A percentile compares a stretch with the other conserved stretches of the same genome.
Evolutionary conservation across 2,329 filamentous ascomycete species (phyloP).

Genomic region (Phialophora verrucosa): DNA sequence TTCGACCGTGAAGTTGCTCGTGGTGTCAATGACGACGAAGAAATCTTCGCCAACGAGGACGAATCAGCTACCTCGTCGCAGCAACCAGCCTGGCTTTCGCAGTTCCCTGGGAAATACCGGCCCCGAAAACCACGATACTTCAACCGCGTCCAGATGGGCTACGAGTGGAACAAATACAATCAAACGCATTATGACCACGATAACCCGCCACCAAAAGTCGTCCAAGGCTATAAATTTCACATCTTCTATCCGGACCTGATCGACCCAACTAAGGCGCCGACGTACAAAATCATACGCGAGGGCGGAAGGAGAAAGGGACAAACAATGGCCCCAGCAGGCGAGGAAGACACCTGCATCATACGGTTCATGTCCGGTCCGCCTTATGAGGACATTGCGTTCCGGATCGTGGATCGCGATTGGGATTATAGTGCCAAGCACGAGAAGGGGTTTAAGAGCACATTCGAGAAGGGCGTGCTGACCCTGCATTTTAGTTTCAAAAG

Average conservation of each 20-base stretch:
- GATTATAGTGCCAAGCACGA: constrained; percentile 97
- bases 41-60: constrained; percentile 90
- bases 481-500: constrained; percentile 99
- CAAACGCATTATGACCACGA: constrained; percentile 99
- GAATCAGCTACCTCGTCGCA: constrained; percentile 51
- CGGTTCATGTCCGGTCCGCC: constrained; percentile 93
- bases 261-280: constrained; percentile 91
- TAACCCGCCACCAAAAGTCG: constrained; percentile 95
- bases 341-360: constrained; percentile 96
- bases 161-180: constrained; percentile 99
- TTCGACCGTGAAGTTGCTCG: constrained; percentile 93
- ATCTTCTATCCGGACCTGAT: constrained; percentile 98
- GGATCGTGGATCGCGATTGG: constrained; percentile 98
- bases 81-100: constrained; percentile 58
- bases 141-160: constrained; percentile 97
- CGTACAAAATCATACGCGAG: constrained; percentile 93
- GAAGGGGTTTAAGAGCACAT: constrained; percentile 92
- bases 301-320: constrained; percentile 87
- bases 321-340: constrained; percentile 88
- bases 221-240: constrained; percentile 99
- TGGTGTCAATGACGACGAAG: constrained; percentile 90
- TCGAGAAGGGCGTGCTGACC: constrained; percentile 97
- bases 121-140: constrained; percentile 95
- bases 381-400: constrained; percentile 95
- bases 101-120: constrained; percentile 70